phyloP scores from a whole-genome alignment of 139 green algal species.

The Chlamydomonas schloesseri region DNA sequence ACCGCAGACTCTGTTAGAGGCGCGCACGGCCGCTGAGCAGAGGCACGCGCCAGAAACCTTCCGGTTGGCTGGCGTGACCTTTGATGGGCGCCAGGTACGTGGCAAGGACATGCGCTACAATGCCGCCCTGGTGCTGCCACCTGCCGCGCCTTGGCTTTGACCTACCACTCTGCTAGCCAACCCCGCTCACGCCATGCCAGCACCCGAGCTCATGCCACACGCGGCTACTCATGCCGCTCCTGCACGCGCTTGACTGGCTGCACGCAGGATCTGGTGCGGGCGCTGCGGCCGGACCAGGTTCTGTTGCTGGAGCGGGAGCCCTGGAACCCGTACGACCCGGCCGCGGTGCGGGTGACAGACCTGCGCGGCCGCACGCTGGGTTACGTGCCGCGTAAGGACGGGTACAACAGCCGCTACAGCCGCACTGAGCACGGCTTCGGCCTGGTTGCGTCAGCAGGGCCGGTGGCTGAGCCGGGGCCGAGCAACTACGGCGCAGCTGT shows the following conservation, averaged over 20 bases:
- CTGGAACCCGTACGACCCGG: slow-evolving; percentile 28
- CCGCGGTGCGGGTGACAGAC: neutral
- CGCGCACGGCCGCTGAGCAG: too few relatives aligned
- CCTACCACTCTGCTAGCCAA: too few relatives aligned
- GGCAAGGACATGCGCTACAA: too few relatives aligned
- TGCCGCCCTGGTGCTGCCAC: too few relatives aligned
- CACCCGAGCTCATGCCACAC: too few relatives aligned
- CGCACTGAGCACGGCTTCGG: neutral
- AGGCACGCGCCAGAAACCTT: neutral
- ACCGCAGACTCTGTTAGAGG: too few relatives aligned
- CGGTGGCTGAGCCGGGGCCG: too few relatives aligned
- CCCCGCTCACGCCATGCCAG: too few relatives aligned
- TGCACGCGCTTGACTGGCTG: too few relatives aligned
- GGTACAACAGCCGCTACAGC: neutral
- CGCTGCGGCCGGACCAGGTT: neutral
- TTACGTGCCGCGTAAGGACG: slow-evolving; percentile 14
- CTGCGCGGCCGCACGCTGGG: slow-evolving; percentile 18
- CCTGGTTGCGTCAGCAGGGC: neutral
- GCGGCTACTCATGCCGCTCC: too few relatives aligned
- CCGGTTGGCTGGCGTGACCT: slow-evolving; percentile 13
- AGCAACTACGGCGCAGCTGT: neutral
- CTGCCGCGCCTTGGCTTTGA: too few relatives aligned
- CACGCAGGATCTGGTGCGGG: slow-evolving; percentile 21
- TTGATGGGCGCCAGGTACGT: slow-evolving; percentile 35
- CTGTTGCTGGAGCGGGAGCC: slow-evolving; percentile 36